A percentile compares a stretch with the other conserved stretches of the same genome.
Evolutionary conservation across 2,329 filamentous ascomycete species (phyloP).

Genomic region (Xylaria sp.): DNA sequence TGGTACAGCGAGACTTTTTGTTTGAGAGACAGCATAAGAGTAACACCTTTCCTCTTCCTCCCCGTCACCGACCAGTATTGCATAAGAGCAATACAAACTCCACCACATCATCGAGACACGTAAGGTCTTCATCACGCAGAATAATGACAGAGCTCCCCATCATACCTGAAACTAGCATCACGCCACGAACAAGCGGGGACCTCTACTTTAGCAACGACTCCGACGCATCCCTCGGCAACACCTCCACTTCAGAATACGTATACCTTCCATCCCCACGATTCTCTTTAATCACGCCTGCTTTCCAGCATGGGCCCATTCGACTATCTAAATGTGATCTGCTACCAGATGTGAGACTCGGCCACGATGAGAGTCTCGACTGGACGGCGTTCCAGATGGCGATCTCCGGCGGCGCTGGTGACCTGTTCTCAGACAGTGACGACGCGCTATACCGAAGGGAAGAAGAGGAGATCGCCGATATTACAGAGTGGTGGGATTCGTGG

Average conservation of each 20-base stretch:
- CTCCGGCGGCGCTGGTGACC: slow-evolving; percentile 64
- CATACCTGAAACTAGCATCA: slow-evolving; percentile 44
- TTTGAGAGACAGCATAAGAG: slow-evolving; percentile 36
- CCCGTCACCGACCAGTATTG: slow-evolving; percentile 31
- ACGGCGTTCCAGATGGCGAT: slow-evolving; percentile 74
- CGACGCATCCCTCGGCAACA: slow-evolving; percentile 27
- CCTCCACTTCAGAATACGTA: slow-evolving; percentile 57
- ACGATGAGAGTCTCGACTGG: slow-evolving; percentile 68
- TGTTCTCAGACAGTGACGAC: slow-evolving; percentile 57
- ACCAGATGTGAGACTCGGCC: slow-evolving; percentile 51
- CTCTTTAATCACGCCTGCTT: slow-evolving; percentile 60
- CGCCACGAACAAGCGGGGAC: slow-evolving; percentile 33
- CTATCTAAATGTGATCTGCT: slow-evolving; percentile 58
- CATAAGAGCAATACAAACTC: slow-evolving; percentile 45
- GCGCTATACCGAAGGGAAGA: slow-evolving; percentile 53
- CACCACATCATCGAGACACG: slow-evolving; percentile 47
- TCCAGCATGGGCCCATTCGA: slow-evolving; percentile 66
- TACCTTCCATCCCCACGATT: slow-evolving; percentile 61
- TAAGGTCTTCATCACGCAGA: slow-evolving; percentile 40
- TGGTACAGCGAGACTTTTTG: slow-evolving; percentile 43
- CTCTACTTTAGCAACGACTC: slow-evolving; percentile 34
- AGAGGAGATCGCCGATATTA: slow-evolving; percentile 61
- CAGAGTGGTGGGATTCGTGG: slow-evolving; percentile 63
- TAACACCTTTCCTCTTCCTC: slow-evolving; percentile 22
- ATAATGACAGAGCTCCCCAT: slow-evolving; percentile 43